phyloP scores from a whole-genome alignment of 225 moss, liverwort and hornwort genomes.

The Lunularia cruciata region DNA sequence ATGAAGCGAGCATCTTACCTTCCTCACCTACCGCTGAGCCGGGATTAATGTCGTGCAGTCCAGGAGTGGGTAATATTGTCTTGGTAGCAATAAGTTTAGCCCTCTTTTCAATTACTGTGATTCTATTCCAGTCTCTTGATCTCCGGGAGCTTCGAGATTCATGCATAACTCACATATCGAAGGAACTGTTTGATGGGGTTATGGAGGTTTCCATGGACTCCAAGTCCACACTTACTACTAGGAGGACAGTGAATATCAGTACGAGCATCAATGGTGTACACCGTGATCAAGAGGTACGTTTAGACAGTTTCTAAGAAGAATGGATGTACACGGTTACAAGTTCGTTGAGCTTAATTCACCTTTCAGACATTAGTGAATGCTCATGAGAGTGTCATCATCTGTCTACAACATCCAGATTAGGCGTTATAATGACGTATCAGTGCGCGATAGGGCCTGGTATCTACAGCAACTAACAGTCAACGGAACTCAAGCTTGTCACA shows the following conservation, averaged over 20 bases:
- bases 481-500: constrained; percentile 7
- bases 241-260: neutral
- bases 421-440: neutral
- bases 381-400: neutral
- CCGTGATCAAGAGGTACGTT: neutral
- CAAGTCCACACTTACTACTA: neutral
- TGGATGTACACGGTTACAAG: neutral
- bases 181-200: neutral
- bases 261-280: neutral
- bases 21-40: no score
- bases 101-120: neutral
- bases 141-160: neutral
- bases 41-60: no score
- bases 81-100: constrained; percentile 3
- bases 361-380: neutral
- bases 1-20: no score
- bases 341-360: neutral
- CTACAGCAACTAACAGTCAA: constrained; percentile 8
- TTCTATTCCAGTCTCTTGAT: constrained; percentile 3
- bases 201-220: neutral
- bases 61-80: neutral
- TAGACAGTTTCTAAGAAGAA: neutral
- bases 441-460: constrained; percentile 8
- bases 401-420: neutral
- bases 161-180: neutral